Evolutionary conservation across 1,139 yeast species (phyloP).

Genomic region (Kluyveromyces sp.): DNA sequence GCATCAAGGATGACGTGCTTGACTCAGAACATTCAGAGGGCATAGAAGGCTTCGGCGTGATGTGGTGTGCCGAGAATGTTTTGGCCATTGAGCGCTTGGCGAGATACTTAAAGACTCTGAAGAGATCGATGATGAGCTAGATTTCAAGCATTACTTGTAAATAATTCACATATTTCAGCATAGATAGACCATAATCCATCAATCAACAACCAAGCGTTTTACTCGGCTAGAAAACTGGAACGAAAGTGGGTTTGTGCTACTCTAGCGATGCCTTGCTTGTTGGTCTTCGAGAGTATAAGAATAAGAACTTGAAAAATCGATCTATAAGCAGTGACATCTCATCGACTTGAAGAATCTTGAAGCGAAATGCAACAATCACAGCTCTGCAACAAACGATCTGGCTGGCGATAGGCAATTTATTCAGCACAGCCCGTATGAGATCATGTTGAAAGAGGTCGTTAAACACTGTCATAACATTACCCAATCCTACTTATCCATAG

Average conservation of each 20-base stretch:
- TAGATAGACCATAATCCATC: background rate
- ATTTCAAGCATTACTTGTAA: background rate
- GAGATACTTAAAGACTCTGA: conserved; percentile 15
- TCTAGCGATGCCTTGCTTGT: too few species aligned
- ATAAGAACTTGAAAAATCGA: background rate
- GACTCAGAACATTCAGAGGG: background rate
- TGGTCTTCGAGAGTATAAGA: background rate
- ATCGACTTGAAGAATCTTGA: too few species aligned
- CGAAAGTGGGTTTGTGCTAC: too few species aligned
- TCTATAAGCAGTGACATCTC: too few species aligned
- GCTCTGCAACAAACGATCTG: too few species aligned
- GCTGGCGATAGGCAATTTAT: too few species aligned
- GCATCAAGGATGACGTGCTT: conserved; percentile 17
- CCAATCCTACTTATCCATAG: conserved; percentile 20
- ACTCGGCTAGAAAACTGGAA: background rate
- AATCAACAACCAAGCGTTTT: background rate
- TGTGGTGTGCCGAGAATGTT: conserved; percentile 23
- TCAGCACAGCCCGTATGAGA: too few species aligned
- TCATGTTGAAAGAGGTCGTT: conserved; percentile 20
- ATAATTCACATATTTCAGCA: background rate
- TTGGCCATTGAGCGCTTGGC: conserved; percentile 15
- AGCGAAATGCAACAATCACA: too few species aligned
- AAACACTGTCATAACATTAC: conserved; percentile 26
- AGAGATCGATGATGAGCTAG: conserved; percentile 13
- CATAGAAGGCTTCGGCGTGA: conserved; percentile 11